Base-by-base conservation (phyloP, 768 basidiomycete genomes). In the Clitopilus hobsonii region DNA sequence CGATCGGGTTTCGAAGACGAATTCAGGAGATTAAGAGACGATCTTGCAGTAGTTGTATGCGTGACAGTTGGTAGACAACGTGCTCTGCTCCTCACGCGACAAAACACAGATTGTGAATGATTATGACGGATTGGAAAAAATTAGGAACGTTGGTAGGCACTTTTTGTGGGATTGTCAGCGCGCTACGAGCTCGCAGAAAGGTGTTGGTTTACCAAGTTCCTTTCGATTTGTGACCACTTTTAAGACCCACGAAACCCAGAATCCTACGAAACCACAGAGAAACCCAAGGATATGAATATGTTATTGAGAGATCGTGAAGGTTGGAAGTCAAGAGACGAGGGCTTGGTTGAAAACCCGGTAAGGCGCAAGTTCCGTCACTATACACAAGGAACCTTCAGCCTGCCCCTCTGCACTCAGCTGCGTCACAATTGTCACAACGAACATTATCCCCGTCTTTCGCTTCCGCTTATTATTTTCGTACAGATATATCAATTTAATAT, bases 1-100 rank as follows among this genome's bases (percentile, higher is more conserved):
- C 56, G 61, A 65, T 65, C 63, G 63, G 63, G 57, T 62, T 23
- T 54, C 56, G 56, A 56, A 58, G 52, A 58, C 57, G 62, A 52
- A 57, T 36, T 52, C 49, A 22, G n/a, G 55, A 49, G 58, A 58
- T 59, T 57, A 51, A 58, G 51, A 22, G 51, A 55, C 50, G 61
- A 57, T 60, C 56, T 58, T 36, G 53, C 36, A 58, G 56, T 52
- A 58, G 41, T 45, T 45, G n/a, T 16, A 60, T 48, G 51, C 38
- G 56, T 53, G 54, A 50, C 56, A 55, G 51, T 48, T 38, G 59
- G 47, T 54, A 58, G 49, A 47, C 25, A 56, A 55, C 51, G 38
- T 53, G 49, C 48, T 51, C 58, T 53, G 60, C 50, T 54, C 58
- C 59, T 25, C 54, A 60, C 54, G 54, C 57, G 23, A 57, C 38